Conservation (phyloP, 345 rosid genomes). For the Leavenworthia alabamica region DNA sequence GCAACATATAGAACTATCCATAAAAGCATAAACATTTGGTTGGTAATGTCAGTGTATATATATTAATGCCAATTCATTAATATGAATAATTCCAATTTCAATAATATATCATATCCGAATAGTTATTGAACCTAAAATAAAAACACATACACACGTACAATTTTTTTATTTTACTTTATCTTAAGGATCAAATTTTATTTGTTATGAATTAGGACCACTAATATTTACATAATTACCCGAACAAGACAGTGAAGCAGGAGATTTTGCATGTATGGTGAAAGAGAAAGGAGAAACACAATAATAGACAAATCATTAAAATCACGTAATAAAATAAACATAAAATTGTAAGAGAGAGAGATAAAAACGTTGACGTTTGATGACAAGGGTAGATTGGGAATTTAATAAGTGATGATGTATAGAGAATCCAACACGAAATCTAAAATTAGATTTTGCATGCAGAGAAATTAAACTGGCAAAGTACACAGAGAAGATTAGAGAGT, state of each 20-base stretch:
- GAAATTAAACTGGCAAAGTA: conserved; percentile 30
- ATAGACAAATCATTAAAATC: conserved; percentile 30
- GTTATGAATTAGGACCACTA: conserved; percentile 23
- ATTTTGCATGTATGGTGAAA: conserved; percentile 27
- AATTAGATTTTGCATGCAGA: conserved; percentile 36
- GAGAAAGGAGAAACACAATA: conserved; percentile 31
- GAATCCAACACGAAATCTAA: conserved; percentile 39
- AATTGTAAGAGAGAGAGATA: background rate
- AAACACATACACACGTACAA: background rate
- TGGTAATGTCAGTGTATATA: conserved; percentile 31
- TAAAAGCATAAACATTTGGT: conserved; percentile 36
- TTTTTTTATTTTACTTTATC: too few relatives aligned
- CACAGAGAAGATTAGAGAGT: conserved; percentile 31
- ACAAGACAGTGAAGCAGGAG: conserved; percentile 29
- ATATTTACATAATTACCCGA: conserved; percentile 27
- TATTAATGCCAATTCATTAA: conserved; percentile 19
- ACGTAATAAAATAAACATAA: conserved; percentile 1
- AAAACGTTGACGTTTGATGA: conserved; percentile 31
- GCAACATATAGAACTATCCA: conserved; percentile 34
- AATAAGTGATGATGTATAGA: conserved; percentile 1
- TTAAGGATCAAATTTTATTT: background rate
- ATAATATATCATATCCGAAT: background rate
- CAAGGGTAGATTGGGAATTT: conserved; percentile 24
- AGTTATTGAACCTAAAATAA: conserved; percentile 13
- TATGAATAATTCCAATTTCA: background rate